These are phyloP conservation scores for Penicillium nucicola DNA, from an alignment of 495 filamentous ascomycete genomes.

Conservation along the genomic window DNA sequence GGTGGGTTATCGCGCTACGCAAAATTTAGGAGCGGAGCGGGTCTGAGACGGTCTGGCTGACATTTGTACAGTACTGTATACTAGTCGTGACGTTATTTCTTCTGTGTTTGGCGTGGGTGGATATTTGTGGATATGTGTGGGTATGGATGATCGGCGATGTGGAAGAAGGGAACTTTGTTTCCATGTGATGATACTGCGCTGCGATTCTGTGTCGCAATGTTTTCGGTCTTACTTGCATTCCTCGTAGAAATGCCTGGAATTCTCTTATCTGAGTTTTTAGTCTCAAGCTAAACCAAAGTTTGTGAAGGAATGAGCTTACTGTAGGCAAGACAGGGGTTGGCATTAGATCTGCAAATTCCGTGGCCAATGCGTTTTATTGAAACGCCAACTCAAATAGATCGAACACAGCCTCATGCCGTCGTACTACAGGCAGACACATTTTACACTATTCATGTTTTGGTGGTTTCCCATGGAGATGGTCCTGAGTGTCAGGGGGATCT, in stretches of 20 bases:
- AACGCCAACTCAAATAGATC: slow-evolving; percentile 1
- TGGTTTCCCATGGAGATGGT: neutral
- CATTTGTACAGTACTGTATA: no score
- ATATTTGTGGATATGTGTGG: no score
- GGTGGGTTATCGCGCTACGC: neutral
- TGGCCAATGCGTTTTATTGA: slow-evolving; percentile 6
- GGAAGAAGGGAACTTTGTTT: neutral
- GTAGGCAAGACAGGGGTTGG: slow-evolving; percentile 1
- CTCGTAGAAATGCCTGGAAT: neutral
- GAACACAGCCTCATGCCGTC: neutral
- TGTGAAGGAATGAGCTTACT: neutral
- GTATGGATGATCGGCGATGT: neutral
- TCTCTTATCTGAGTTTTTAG: neutral
- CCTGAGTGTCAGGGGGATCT: neutral
- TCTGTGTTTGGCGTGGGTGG: no score
- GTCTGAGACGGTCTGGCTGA: no score
- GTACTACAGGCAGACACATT: neutral
- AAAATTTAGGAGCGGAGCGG: neutral
- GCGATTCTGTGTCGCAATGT: no score
- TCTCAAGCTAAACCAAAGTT: no score
- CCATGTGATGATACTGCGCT: no score
- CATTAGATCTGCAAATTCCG: slow-evolving; percentile 1
- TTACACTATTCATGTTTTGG: neutral
- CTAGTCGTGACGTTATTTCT: no score
- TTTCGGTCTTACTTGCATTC: neutral